Evolutionary conservation across 805 yeast species (phyloP), one percentile per base, ranked within the genome.

Genomic region (Starmerella ratchasimensis): DNA sequence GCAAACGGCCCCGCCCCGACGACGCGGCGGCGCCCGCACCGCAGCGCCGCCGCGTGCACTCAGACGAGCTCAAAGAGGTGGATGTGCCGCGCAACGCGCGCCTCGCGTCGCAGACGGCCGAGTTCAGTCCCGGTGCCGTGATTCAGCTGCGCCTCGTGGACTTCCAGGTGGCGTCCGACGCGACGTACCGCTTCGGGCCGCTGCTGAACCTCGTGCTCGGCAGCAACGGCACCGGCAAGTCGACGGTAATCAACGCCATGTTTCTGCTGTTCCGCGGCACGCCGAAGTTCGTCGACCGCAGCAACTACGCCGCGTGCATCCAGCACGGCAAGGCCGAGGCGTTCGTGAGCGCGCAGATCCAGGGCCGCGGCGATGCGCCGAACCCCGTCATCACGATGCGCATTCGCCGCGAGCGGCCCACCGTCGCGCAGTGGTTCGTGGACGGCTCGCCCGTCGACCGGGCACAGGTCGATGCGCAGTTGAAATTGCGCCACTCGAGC

Each of bases 221-320:
- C 0, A 96, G 96, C 10, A 90, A 90, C 55, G 99, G 99, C 25
- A 72, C 94, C 0, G 98, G 98, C 5, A 90, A 90, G 52, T 76
- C 90, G 27, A 83, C 97, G 0, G 72, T 90, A 50, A 86, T 90
- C 3, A 81, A 95, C 43, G 97, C 95, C 0, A 72, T 88, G 1
- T 88, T 94, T 53, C 63, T 90, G 24, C 94, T 95, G 0, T 60
- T 90, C 14, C 88, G 78, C 1, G 97, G 96, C 1, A 73, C 70
- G 7, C 25, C 34, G 1, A 28, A 31, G 8, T 42, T 31, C 30
- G 31, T 44, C 3, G 51, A 68, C 80, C 17, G 80, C 72, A 28
- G 44, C 23, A 18, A 21, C 17, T 31, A 42, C 26, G 41, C 31
- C 15, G 48, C 41, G 3, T 55, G 44, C 21, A 35, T 49, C 6